These are phyloP conservation scores for Cutaneotrichosporon dermatis DNA, from an alignment of 1,284 basidiomycete genomes.

Conservation along the genomic window DNA sequence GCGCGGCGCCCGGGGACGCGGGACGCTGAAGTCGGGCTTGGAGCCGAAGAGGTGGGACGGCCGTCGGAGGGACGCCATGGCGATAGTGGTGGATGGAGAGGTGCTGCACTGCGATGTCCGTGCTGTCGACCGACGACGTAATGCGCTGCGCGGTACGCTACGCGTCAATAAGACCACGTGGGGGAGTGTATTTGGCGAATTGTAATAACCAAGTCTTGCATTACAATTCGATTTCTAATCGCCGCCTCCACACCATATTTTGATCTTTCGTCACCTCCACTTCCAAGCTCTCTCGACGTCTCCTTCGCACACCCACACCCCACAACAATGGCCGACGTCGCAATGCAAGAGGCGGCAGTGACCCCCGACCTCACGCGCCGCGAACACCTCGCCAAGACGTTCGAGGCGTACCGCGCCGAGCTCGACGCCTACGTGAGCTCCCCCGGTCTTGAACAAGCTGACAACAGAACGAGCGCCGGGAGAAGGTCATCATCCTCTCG, in stretches of 20 bases:
- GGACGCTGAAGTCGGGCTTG: conserved; percentile 2
- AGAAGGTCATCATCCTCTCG: conserved; percentile 50
- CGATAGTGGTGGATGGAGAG: conserved; percentile 5
- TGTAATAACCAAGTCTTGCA: too few species aligned
- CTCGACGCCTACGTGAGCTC: conserved; percentile 42
- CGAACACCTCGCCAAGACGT: conserved; percentile 38
- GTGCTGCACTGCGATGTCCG: too few species aligned
- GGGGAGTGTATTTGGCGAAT: too few species aligned
- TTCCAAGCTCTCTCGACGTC: neutral
- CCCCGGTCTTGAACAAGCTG: neutral
- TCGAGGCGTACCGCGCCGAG: conserved; percentile 41
- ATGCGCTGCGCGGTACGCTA: neutral
- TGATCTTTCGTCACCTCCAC: conserved; percentile 4
- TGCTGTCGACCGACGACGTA: neutral
- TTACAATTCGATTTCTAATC: neutral
- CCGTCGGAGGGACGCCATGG: conserved; percentile 35
- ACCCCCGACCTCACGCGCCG: conserved; percentile 21
- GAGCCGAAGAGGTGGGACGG: conserved; percentile 19
- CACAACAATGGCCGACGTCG: conserved; percentile 22
- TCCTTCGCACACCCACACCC: too few species aligned
- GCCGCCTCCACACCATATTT: neutral
- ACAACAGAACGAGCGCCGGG: conserved; percentile 46
- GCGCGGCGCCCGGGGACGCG: conserved; percentile 20
- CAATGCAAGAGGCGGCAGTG: conserved; percentile 14
- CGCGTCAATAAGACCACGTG: neutral